Evolutionary conservation across 805 yeast genomes (phyloP).

Genomic region (Blastobotrys chiropterorum): DNA sequence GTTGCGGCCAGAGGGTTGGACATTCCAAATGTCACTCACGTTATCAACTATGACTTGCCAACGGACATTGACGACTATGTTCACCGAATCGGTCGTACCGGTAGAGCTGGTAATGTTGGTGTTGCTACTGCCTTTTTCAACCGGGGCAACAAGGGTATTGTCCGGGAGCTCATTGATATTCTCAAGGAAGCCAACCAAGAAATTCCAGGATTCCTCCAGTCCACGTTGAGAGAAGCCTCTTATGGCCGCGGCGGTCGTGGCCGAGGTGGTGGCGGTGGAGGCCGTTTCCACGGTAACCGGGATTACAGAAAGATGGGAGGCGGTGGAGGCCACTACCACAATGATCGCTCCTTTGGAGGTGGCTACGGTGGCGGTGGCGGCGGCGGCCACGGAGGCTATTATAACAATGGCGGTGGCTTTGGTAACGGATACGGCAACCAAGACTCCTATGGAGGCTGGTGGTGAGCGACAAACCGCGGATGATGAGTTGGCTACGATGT

Average conservation of each 20-base stretch:
- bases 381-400: constrained; percentile 17
- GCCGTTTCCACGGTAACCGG: constrained; percentile 37
- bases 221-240: constrained; percentile 70
- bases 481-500: not conserved
- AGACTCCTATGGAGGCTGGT: constrained; percentile 24
- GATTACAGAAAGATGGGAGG: constrained; percentile 47
- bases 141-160: constrained; percentile 88
- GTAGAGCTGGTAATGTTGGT: constrained; percentile 99
- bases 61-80: constrained; percentile 97
- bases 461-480: constrained; percentile 12
- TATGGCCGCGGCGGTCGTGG: constrained; percentile 51
- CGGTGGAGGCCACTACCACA: constrained; percentile 30
- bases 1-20: constrained; percentile 99
- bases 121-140: constrained; percentile 97
- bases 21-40: constrained; percentile 98
- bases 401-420: constrained; percentile 19
- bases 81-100: constrained; percentile 99
- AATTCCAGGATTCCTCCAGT: constrained; percentile 81
- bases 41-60: constrained; percentile 95
- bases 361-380: constrained; percentile 13
- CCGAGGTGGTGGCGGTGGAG: constrained; percentile 39
- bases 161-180: constrained; percentile 78
- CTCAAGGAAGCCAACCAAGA: constrained; percentile 96
- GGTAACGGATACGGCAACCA: constrained; percentile 23
- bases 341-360: constrained; percentile 8